Conservation (phyloP, 352 stramenopile species). For the Pythium apleroticum region DNA sequence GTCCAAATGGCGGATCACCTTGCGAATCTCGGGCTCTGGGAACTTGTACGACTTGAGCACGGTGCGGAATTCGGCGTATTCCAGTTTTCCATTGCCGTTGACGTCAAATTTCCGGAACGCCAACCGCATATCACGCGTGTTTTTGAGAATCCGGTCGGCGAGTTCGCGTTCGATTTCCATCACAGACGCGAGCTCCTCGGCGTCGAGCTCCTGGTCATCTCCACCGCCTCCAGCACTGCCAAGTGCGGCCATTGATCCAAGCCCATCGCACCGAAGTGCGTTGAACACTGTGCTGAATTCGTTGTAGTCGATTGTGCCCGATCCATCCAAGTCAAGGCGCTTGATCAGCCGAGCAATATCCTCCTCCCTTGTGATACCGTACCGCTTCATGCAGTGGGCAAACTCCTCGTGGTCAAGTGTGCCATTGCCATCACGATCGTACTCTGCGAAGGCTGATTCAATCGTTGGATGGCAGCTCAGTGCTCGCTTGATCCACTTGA, state of each 20-base stretch:
- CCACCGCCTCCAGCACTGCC: not conserved
- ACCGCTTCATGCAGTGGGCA: conserved; percentile 64
- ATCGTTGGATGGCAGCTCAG: conserved; percentile 59
- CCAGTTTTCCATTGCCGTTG: conserved; percentile 62
- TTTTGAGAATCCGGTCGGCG: conserved; percentile 47
- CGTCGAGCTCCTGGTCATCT: conserved; percentile 35
- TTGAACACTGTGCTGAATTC: conserved; percentile 67
- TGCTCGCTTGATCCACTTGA: conserved; percentile 66
- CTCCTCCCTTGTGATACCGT: conserved; percentile 53
- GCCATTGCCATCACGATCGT: conserved; percentile 51
- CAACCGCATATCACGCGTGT: conserved; percentile 51
- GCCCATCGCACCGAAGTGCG: conserved; percentile 31
- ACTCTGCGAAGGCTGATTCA: conserved; percentile 62
- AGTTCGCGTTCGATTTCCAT: conserved; percentile 69
- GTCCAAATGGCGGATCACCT: conserved; percentile 72
- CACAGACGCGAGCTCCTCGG: conserved; percentile 55
- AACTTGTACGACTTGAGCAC: conserved; percentile 65
- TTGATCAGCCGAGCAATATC: conserved; percentile 55
- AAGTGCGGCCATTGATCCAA: not conserved
- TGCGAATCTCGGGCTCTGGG: conserved; percentile 61
- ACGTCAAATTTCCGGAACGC: conserved; percentile 70
- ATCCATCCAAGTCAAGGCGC: conserved; percentile 48
- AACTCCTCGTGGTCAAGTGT: conserved; percentile 67
- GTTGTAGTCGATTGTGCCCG: conserved; percentile 51
- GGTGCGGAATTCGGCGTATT: conserved; percentile 71